phyloP scores from a whole-genome alignment of 768 basidiomycete species.

The Panaeolus papilionaceus region DNA sequence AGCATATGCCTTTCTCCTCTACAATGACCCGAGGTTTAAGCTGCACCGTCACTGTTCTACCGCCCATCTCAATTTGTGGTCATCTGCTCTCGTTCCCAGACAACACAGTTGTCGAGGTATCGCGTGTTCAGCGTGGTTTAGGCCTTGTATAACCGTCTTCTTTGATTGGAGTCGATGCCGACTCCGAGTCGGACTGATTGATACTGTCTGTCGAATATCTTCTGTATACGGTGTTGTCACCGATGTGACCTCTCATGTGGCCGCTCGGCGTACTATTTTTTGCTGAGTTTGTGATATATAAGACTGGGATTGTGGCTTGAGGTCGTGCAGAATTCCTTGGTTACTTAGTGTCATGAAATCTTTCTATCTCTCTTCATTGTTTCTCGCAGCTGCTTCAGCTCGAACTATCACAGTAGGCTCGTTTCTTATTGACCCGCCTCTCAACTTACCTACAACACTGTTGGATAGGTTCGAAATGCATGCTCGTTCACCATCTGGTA shows the following conservation, averaged over 20 bases:
- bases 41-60: not conserved
- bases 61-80: not conserved
- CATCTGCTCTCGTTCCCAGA: not conserved
- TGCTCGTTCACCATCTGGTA: constrained; percentile 4
- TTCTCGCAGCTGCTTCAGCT: not conserved
- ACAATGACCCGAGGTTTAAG: not conserved
- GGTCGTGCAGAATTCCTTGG: not conserved
- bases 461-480: not conserved
- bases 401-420: constrained; percentile 3
- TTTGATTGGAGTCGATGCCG: constrained; percentile 7
- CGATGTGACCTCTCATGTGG: not conserved
- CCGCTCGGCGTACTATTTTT: not conserved
- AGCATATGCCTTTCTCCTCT: not conserved
- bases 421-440: not conserved
- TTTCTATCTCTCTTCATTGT: not conserved
- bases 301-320: not conserved
- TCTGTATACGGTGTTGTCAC: not conserved
- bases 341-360: not conserved
- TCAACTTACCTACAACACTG: not conserved
- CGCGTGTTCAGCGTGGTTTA: not conserved
- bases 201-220: not conserved
- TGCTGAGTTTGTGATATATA: not conserved
- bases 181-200: not conserved
- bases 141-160: constrained; percentile 1
- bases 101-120: not conserved